A percentile compares a stretch with the other conserved stretches of the same genome.
Conservation (phyloP, 345 rosid species). For the Citrus unshiu region DNA sequence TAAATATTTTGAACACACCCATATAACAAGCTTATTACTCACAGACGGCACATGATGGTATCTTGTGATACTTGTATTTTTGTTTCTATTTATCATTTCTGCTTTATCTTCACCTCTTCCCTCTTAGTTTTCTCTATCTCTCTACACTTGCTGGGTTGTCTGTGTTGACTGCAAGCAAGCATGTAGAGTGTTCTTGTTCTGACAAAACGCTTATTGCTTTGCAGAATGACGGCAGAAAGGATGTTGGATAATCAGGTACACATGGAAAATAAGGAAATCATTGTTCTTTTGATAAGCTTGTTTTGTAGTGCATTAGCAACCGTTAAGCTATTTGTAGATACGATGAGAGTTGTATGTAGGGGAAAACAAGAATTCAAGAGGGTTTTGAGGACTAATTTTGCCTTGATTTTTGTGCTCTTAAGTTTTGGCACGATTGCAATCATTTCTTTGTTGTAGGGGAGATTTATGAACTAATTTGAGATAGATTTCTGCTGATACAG, state of each 20-base stretch:
- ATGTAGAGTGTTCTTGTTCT: not conserved
- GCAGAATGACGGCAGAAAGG: slow-evolving; percentile 39
- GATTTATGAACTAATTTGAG: not conserved
- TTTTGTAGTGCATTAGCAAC: slow-evolving; percentile 35
- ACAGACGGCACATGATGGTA: not conserved
- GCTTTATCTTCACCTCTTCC: not conserved
- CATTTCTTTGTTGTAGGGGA: slow-evolving; percentile 22
- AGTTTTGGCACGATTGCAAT: slow-evolving; percentile 21
- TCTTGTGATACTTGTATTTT: not conserved
- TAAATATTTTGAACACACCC: not conserved
- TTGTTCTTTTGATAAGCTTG: slow-evolving; percentile 33
- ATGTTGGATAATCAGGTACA: slow-evolving; percentile 32
- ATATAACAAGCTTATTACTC: not conserved
- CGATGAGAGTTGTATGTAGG: slow-evolving; percentile 16
- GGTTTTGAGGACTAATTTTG: slow-evolving; percentile 9
- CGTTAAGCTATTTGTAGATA: slow-evolving; percentile 33
- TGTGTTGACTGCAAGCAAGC: not conserved
- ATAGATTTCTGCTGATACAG: not conserved
- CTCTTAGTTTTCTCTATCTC: not conserved
- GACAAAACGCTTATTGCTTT: not conserved
- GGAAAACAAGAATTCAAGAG: slow-evolving; percentile 14
- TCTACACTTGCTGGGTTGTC: not conserved
- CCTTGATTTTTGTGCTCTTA: slow-evolving; percentile 24
- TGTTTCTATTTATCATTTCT: not conserved
- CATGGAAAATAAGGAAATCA: slow-evolving; percentile 44